Base-by-base conservation (phyloP, 345 rosid species). In the Aegle marmelos region DNA sequence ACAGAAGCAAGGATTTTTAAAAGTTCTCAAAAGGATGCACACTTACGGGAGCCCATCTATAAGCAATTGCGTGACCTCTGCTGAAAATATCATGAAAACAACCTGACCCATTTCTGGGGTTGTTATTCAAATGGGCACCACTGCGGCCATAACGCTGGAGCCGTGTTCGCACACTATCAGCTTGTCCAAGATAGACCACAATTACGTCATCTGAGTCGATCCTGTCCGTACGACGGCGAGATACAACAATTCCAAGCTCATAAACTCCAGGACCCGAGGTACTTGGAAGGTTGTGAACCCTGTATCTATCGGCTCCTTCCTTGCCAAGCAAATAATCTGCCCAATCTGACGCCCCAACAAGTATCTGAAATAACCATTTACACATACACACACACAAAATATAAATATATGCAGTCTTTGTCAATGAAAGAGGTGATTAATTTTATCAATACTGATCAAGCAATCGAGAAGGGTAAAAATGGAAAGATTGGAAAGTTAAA, bases 11-110 rank as follows among this genome's bases (percentile, higher is more conserved):
- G 17, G 50, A 45, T 45, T 45, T 45, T 54, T 17, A 37, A 45
- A 39, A 41, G 30, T 21, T 45, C 37, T 45, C 27, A 48, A 33
- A 30, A 30, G 33, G 8, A 60, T 56, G 24, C 56, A 65, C 33
- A 76, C 88, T 84, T 82, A 95, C 99, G 81, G 92, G 83, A 78
- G 89, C 92, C 98, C 98, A 91, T 87, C 99, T 86, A 74, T 76
- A 95, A 31, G 83, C 86, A 73, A 95, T 62, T 34, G 91, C 69
- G 78, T 72, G 79, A 60, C 89, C 89, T 87, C 86, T 88, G 0
- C 80, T 63, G 82, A 92, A 92, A 4, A 86, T 70, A 65, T 87
- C 94, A 69, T 90, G 85, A 64, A 95, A 93, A 72, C 76, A 85
- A 33, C 90, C 78, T 0, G 66, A 24, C 27, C 84, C 87, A 39